Evolutionary conservation across 345 rosid species (phyloP), one percentile per base, ranked within the genome.

Genomic region (Conringia planisiliqua): DNA sequence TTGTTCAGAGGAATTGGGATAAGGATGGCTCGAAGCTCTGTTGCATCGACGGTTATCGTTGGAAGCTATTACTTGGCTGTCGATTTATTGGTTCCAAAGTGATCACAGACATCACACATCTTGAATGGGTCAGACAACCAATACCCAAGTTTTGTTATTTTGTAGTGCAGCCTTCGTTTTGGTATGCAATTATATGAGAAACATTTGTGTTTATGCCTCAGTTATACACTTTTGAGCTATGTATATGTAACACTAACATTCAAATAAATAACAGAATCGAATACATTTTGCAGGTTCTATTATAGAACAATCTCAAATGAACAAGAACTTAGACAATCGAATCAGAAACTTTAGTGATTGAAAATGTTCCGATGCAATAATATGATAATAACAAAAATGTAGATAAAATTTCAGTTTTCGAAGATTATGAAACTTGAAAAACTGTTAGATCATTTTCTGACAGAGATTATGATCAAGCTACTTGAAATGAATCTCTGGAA

Each of bases 1-100:
- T 78, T 95, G 84, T 86, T 85, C 62, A 85, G 83, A 4, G 99
- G 97, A 14, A 76, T 86, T 18, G 77, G 89, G 83, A 38, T 82
- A 39, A 84, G 96, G 30, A 89, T 85, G 87, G 91, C 93, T 66
- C 84, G 86, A 22, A 81, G 90, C 73, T 92, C 97, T 16, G 18
- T 92, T 16, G 85, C 95, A 14, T 87, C 97, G 0, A 82, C 85
- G 2, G 29, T 78, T 43, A 75, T 92, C 33, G 96, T 92, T 3
- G 97, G 96, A 20, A 65, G 86, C 43, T 95, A 92, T 62, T 91
- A 81, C 78, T 80, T 88, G 56, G 80, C 85, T 7, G 74, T 92
- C 22, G 74, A 80, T 80, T 70, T 70, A 48, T 70, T 87, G 36
- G 79, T 75, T 74, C 29, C 83, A 10, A 70, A 77, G 36, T 85